These are phyloP conservation scores for Globisporangium nodosum DNA, from an alignment of 352 stramenopile species.

Conservation along the genomic window DNA sequence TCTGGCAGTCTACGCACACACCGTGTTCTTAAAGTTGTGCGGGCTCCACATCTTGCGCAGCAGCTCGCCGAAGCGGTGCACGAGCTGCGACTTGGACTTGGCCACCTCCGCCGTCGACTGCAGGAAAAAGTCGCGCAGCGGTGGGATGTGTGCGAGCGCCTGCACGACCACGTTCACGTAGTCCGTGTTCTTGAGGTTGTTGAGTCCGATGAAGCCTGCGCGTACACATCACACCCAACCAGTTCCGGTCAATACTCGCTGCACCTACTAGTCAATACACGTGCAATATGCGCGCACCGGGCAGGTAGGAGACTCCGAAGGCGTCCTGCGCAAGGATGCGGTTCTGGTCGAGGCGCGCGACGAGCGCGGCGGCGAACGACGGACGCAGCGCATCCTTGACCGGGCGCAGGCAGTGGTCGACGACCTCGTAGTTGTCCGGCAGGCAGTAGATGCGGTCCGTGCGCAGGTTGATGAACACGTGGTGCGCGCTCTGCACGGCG, in stretches of 20 bases:
- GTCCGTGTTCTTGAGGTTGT: conserved; percentile 98
- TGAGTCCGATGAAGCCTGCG: conserved; percentile 94
- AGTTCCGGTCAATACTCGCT: background rate
- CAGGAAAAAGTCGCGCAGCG: conserved; percentile 97
- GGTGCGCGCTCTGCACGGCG: conserved; percentile 94
- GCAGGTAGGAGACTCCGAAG: conserved; percentile 96
- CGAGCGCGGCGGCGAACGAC: conserved; percentile 75
- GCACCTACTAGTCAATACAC: too few relatives aligned
- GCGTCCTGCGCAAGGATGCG: conserved; percentile 91
- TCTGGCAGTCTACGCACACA: conserved; percentile 21
- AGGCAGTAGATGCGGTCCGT: conserved; percentile 96
- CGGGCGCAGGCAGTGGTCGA: conserved; percentile 93
- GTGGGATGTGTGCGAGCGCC: conserved; percentile 92
- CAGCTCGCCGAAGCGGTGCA: conserved; percentile 93
- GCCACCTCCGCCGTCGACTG: conserved; percentile 27
- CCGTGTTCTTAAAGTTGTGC: conserved; percentile 97
- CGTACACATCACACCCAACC: background rate
- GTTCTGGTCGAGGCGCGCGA: conserved; percentile 90
- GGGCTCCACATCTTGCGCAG: conserved; percentile 97
- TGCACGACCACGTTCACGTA: conserved; percentile 98
- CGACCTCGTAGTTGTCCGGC: conserved; percentile 99
- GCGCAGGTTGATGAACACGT: conserved; percentile 97
- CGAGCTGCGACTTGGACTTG: conserved; percentile 77
- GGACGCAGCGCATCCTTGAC: conserved; percentile 94
- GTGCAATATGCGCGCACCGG: conserved; percentile 18